Percentiles rank a stretch among this genome's conserved stretches.
These are phyloP conservation scores for Thalassiosira livingstoniorum DNA, from an alignment of 352 stramenopile species.

Conservation along the genomic window DNA sequence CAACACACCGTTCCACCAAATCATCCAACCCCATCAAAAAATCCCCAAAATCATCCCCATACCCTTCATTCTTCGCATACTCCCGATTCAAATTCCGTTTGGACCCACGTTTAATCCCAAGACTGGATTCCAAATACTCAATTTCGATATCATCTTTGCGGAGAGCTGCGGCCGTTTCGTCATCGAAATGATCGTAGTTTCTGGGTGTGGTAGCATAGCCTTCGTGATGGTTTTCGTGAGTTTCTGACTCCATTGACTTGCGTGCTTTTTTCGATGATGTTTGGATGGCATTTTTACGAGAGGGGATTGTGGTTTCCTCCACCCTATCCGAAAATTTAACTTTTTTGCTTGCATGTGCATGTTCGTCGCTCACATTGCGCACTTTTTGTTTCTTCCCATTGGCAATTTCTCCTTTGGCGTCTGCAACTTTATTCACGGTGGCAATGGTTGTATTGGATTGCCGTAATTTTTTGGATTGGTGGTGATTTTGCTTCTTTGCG, in stretches of 20 bases:
- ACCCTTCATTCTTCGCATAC: slow-evolving; percentile 81
- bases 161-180: slow-evolving; percentile 64
- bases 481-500: slow-evolving; percentile 50
- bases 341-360: slow-evolving; percentile 42
- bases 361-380: slow-evolving; percentile 6
- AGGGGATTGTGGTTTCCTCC: slow-evolving; percentile 49
- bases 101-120: slow-evolving; percentile 58
- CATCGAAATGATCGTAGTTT: slow-evolving; percentile 66
- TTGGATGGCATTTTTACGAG: slow-evolving; percentile 38
- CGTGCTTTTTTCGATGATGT: slow-evolving; percentile 45
- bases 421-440: too few species aligned
- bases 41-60: slow-evolving; percentile 82
- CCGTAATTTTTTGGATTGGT: slow-evolving; percentile 25
- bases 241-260: slow-evolving; percentile 8
- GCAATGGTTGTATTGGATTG: not conserved
- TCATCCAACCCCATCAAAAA: slow-evolving; percentile 82
- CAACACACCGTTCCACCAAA: slow-evolving; percentile 60
- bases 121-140: slow-evolving; percentile 73
- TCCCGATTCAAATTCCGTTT: slow-evolving; percentile 71
- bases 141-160: slow-evolving; percentile 81
- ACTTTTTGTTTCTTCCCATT: not conserved
- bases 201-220: slow-evolving; percentile 12
- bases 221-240: slow-evolving; percentile 8
- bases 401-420: too few species aligned
- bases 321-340: slow-evolving; percentile 53